phyloP scores from a whole-genome alignment of 202 grass and related monocot species.

The Carex sylvatica region DNA sequence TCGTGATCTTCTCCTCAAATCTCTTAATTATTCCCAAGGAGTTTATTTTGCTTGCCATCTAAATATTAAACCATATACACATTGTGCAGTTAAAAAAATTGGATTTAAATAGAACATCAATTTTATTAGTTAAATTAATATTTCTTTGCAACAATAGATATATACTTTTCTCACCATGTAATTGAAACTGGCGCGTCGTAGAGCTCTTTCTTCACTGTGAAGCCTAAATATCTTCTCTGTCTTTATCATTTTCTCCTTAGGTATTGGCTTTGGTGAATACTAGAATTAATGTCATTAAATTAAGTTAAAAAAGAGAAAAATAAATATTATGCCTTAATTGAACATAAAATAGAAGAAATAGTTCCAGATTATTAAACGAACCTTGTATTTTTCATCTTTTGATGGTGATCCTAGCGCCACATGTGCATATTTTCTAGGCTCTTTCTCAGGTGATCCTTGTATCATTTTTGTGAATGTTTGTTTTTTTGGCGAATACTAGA shows the following conservation, averaged over 20 bases:
- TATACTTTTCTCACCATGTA: conserved; percentile 44
- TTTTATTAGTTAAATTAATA: neutral
- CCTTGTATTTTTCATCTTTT: no score
- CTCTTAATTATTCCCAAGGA: conserved; percentile 73
- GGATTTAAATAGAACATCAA: neutral
- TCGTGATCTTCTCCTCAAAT: conserved; percentile 76
- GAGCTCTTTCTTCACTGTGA: conserved; percentile 79
- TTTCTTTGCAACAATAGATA: neutral
- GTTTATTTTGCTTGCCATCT: conserved; percentile 89
- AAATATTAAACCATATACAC: neutral
- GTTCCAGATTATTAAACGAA: no score
- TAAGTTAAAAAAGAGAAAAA: no score
- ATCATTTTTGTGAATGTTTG: no score
- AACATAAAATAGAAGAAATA: no score
- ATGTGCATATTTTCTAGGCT: no score
- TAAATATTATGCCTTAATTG: no score
- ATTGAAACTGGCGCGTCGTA: conserved; percentile 63
- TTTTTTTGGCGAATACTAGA: no score
- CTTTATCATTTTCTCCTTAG: conserved; percentile 15
- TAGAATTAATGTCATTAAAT: no score
- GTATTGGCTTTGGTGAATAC: neutral
- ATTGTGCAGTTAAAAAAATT: neutral
- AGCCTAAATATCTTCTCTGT: conserved; percentile 40
- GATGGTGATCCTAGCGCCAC: no score
- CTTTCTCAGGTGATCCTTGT: no score